Evolutionary conservation across 768 basidiomycete genomes (phyloP), one percentile per base, ranked within the genome.

Genomic region (Rhodotorula kratochvilovae): DNA sequence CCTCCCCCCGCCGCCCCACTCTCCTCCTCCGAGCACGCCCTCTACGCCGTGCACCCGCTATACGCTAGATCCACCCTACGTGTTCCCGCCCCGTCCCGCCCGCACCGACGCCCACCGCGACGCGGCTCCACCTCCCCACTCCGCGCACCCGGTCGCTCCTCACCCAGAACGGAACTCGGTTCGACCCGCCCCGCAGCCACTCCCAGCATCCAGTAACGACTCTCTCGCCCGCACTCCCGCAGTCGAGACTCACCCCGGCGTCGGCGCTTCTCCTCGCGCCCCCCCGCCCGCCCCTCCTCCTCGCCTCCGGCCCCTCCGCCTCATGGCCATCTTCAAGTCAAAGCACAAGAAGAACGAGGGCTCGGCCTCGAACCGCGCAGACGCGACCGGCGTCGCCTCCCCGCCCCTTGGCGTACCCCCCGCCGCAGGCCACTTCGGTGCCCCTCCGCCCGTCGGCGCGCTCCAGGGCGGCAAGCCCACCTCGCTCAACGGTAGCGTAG

Each of bases 321-420:
- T 13, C 33, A 71, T 74, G 73, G 73, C 73, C 36, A 74, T 74
- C 69, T 74, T 74, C 73, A 70, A 71, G 60, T 64, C 67, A 17
- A 68, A 74, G 51, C 66, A 68, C 66, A 74, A 74, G 63, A 74
- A 74, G 63, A 36, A 54, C 27, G 63, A 64, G 31, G 60, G 57
- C 3, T 59, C 58, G 42, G 58, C 58, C 2, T 25, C 36, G 35
- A 48, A 50, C 42, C 42, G 45, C 42, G n/a, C 51, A 11, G 57
- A 58, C 43, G 57, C 62, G 5, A 42, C 43, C 36, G 42, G 48
- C 27, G 33, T 39, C 11, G 29, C 55, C 15, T 58, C 62, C 5
- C 71, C 67, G 2, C 51, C 57, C 27, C 42, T 36, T 12, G 36
- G 13, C 10, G 29, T 27, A 11, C 21, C 27, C 1, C 39, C 39